phyloP scores from a whole-genome alignment of 257 asterid genomes.

The Solanum etuberosum region DNA sequence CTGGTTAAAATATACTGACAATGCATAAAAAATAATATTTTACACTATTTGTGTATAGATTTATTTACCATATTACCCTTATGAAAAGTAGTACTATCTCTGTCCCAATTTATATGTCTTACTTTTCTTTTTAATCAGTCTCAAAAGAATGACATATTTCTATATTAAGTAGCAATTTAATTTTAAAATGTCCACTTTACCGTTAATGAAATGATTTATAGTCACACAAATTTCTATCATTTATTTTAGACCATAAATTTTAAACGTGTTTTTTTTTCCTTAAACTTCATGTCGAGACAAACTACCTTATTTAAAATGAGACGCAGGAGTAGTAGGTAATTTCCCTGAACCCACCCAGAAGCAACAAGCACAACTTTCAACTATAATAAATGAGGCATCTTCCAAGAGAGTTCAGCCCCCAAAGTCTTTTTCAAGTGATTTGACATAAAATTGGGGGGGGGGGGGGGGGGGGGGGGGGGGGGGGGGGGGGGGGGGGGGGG shows the following conservation, averaged over 20 bases:
- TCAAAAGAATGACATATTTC: too few species aligned
- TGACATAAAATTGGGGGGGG: background rate
- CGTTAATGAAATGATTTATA: too few species aligned
- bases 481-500: background rate
- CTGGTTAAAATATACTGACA: background rate
- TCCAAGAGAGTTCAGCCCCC: background rate
- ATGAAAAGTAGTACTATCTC: background rate
- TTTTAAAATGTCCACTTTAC: accelerated
- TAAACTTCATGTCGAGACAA: too few species aligned
- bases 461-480: background rate
- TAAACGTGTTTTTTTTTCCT: accelerated
- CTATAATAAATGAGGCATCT: background rate
- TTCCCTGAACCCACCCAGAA: background rate
- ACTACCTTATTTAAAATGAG: too few species aligned
- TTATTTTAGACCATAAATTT: accelerated
- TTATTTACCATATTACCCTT: background rate
- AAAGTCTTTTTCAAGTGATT: background rate
- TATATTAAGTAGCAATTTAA: too few species aligned
- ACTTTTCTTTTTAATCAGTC: too few species aligned
- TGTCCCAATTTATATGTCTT: too few species aligned
- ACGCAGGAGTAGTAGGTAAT: background rate
- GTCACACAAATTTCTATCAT: too few species aligned
- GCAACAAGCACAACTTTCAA: background rate
- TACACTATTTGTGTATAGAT: background rate
- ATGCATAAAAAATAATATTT: background rate